These are phyloP conservation scores for Aspergillus homomorphus DNA, from an alignment of 495 filamentous ascomycete species.

Conservation along the genomic window DNA sequence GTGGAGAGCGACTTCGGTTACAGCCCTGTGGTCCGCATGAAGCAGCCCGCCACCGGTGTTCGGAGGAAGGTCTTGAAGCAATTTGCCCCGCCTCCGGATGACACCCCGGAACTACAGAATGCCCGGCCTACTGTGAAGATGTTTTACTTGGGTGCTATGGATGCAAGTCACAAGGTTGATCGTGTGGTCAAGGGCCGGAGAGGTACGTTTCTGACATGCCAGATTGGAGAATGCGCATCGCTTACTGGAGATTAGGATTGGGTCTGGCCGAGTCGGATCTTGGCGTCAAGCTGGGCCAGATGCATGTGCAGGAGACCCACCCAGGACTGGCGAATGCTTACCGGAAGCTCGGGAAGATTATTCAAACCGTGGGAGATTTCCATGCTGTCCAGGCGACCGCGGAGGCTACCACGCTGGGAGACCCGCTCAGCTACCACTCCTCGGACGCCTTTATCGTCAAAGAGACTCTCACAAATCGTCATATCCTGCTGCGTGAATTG, in stretches of 20 bases:
- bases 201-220: conserved; percentile 55
- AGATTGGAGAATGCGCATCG: not conserved
- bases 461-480: conserved; percentile 96
- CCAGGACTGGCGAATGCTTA: conserved; percentile 84
- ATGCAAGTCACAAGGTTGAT: conserved; percentile 91
- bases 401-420: conserved; percentile 91
- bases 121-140: conserved; percentile 88
- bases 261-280: conserved; percentile 92
- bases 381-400: conserved; percentile 97
- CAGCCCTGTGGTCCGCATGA: conserved; percentile 89
- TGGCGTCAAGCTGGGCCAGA: conserved; percentile 78
- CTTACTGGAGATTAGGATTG: conserved; percentile 56
- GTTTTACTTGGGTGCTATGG: conserved; percentile 95
- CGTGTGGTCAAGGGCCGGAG: conserved; percentile 86
- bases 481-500: conserved; percentile 95
- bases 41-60: conserved; percentile 95
- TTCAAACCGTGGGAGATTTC: conserved; percentile 89
- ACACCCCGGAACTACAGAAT: conserved; percentile 89
- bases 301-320: conserved; percentile 88
- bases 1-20: conserved; percentile 99
- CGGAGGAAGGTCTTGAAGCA: conserved; percentile 95
- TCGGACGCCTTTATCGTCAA: conserved; percentile 97
- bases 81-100: conserved; percentile 95
- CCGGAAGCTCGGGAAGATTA: conserved; percentile 87
- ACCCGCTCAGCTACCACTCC: conserved; percentile 93